Percentiles rank a stretch among this genome's conserved stretches.
These are phyloP conservation scores for Boletus reticulatus DNA, from an alignment of 768 basidiomycete genomes.

Conservation along the genomic window DNA sequence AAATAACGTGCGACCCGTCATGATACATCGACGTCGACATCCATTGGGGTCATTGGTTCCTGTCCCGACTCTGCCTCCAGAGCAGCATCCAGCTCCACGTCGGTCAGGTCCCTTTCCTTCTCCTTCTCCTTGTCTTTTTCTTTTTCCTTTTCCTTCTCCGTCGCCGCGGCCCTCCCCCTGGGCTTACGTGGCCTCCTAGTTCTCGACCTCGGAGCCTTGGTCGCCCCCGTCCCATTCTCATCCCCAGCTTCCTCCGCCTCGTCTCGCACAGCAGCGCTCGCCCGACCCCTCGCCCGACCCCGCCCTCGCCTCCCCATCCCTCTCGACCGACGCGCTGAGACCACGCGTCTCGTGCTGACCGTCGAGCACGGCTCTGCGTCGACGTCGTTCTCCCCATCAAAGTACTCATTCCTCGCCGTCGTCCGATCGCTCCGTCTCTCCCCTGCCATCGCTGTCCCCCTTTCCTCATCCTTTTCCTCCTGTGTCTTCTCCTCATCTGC, in stretches of 20 bases:
- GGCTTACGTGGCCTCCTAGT: conserved; percentile 27
- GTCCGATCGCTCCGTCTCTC: conserved; percentile 50
- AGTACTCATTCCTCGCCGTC: conserved; percentile 64
- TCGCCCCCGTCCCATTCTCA: conserved; percentile 25
- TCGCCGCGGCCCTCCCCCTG: conserved; percentile 12
- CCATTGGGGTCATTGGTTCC: conserved; percentile 37
- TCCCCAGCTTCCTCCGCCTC: conserved; percentile 41
- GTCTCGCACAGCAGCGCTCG: conserved; percentile 25
- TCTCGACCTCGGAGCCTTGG: conserved; percentile 34
- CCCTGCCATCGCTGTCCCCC: conserved; percentile 53
- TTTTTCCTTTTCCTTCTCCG: conserved; percentile 29
- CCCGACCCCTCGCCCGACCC: conserved; percentile 34
- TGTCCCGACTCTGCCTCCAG: conserved; percentile 32
- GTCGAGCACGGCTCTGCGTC: conserved; percentile 44
- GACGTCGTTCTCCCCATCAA: conserved; percentile 68
- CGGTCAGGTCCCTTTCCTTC: conserved; percentile 30
- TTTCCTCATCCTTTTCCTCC: conserved; percentile 73
- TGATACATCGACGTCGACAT: conserved; percentile 35
- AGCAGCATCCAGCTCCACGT: conserved; percentile 29
- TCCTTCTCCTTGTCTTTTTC: conserved; percentile 20
- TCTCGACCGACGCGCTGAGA: conserved; percentile 18
- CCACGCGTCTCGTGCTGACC: background rate
- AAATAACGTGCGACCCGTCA: too few species aligned
- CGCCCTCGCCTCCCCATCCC: conserved; percentile 28
- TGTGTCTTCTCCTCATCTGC: conserved; percentile 65